Evolutionary conservation across 2,329 filamentous ascomycete species (phyloP).

Genomic region (Pseudogymnoascus sp.): DNA sequence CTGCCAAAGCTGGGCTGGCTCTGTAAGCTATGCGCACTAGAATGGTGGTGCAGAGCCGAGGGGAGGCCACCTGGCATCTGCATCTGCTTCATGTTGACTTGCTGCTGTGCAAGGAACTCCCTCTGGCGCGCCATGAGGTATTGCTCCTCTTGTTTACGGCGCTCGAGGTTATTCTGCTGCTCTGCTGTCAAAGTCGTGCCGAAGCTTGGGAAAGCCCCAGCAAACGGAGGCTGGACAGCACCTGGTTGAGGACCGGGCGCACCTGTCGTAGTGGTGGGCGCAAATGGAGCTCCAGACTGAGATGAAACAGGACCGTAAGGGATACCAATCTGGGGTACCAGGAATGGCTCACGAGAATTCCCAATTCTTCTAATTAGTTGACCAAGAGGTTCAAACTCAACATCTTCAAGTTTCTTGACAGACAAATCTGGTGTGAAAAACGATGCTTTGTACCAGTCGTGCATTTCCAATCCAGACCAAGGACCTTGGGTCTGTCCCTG

Average conservation of each 20-base stretch:
- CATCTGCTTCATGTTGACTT: constrained; percentile 66
- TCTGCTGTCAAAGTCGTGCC: constrained; percentile 93
- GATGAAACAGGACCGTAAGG: constrained; percentile 68
- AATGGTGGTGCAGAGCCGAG: constrained; percentile 73
- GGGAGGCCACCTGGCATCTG: constrained; percentile 48
- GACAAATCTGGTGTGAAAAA: constrained; percentile 94
- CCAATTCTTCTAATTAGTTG: constrained; percentile 93
- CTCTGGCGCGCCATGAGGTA: constrained; percentile 94
- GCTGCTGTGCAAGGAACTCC: constrained; percentile 82
- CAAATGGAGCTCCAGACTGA: constrained; percentile 28
- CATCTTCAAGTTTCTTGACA: constrained; percentile 90
- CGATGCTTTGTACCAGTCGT: constrained; percentile 98
- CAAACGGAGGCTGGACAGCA: constrained; percentile 76
- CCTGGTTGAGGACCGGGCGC: constrained; percentile 42
- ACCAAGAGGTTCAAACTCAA: constrained; percentile 88
- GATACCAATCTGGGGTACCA: constrained; percentile 94
- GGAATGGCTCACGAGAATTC: constrained; percentile 93
- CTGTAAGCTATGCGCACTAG: constrained; percentile 89
- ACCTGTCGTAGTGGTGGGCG: constrained; percentile 29
- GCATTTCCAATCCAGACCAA: constrained; percentile 96
- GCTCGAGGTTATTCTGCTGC: constrained; percentile 94
- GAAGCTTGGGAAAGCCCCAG: constrained; percentile 90
- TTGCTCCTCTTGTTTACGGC: constrained; percentile 96
- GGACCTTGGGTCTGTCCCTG: constrained; percentile 88
- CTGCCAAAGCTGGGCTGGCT: constrained; percentile 95